A percentile compares a stretch with the other conserved stretches of the same genome.
Conservation (phyloP, 805 yeast species). For the Debaryomyces tyrocola region DNA sequence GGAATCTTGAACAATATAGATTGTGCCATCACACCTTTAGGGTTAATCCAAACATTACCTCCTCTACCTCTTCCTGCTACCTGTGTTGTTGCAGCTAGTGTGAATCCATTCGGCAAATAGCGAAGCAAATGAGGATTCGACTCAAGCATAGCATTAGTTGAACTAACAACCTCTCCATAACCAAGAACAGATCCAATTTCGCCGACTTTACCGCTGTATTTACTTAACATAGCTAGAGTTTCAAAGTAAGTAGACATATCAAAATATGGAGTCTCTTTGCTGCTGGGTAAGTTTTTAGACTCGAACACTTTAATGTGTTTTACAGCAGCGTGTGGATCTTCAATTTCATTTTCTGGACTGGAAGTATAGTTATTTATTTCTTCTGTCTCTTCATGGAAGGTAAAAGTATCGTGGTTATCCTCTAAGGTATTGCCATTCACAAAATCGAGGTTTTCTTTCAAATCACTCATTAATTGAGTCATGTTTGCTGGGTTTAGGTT, state of each 20-base stretch:
- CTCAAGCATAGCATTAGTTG: slow-evolving; percentile 80
- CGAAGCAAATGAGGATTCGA: slow-evolving; percentile 60
- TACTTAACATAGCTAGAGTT: slow-evolving; percentile 30
- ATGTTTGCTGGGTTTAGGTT: slow-evolving; percentile 29
- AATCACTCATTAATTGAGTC: slow-evolving; percentile 29
- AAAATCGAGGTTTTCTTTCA: slow-evolving; percentile 36
- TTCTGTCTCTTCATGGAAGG: slow-evolving; percentile 43
- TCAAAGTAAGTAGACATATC: slow-evolving; percentile 57
- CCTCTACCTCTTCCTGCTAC: slow-evolving; percentile 93
- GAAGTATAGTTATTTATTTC: slow-evolving; percentile 17
- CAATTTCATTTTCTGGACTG: slow-evolving; percentile 12
- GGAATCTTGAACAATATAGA: slow-evolving; percentile 70
- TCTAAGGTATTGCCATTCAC: slow-evolving; percentile 34
- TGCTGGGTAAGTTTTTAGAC: slow-evolving; percentile 46
- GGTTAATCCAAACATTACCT: slow-evolving; percentile 93
- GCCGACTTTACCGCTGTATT: slow-evolving; percentile 16
- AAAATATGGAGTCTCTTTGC: slow-evolving; percentile 69
- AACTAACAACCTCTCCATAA: slow-evolving; percentile 88
- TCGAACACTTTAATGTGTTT: slow-evolving; percentile 55
- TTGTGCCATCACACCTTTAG: slow-evolving; percentile 85
- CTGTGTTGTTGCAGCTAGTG: slow-evolving; percentile 76
- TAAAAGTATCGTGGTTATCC: slow-evolving; percentile 58
- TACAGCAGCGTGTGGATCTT: slow-evolving; percentile 52
- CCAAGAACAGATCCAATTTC: slow-evolving; percentile 62
- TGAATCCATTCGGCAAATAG: slow-evolving; percentile 67